Percentiles rank a stretch among this genome's conserved stretches.
Evolutionary conservation across 169 alveolate genomes (phyloP).

Genomic region (Plasmodium gallinaceum): DNA sequence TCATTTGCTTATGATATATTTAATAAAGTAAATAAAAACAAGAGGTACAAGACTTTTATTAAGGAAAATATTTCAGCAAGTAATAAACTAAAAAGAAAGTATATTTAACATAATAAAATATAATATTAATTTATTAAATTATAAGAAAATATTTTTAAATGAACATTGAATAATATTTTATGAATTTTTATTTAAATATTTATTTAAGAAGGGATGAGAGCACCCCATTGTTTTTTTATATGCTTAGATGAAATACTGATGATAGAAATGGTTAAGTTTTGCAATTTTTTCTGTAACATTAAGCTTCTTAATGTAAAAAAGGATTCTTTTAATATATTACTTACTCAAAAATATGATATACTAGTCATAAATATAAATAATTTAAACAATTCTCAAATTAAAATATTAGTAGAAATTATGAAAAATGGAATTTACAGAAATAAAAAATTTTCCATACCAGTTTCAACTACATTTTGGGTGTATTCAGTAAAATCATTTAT

Average conservation of each 20-base stretch:
- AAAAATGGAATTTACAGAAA: constrained; percentile 64
- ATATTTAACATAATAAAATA: background rate
- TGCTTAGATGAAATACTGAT: constrained; percentile 70
- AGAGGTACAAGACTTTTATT: constrained; percentile 9
- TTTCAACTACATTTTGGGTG: constrained; percentile 65
- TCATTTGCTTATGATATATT: constrained; percentile 41
- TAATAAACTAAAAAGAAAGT: constrained; percentile 11
- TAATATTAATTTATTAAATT: background rate
- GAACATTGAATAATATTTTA: no score
- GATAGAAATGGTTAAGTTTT: constrained; percentile 48
- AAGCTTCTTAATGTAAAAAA: constrained; percentile 31
- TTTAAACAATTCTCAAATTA: constrained; percentile 54
- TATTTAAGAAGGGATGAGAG: constrained; percentile 36
- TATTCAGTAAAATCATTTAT: constrained; percentile 54
- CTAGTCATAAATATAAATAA: constrained; percentile 64
- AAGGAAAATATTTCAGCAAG: constrained; percentile 32
- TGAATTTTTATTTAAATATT: background rate
- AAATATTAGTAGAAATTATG: constrained; percentile 40
- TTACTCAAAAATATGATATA: constrained; percentile 64
- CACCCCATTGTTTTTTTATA: constrained; percentile 69
- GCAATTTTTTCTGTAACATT: constrained; percentile 60
- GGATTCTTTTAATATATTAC: constrained; percentile 44
- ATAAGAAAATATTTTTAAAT: no score
- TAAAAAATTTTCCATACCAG: constrained; percentile 36
- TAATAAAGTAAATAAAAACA: constrained; percentile 22